Evolutionary conservation across 306 rosid genomes (phyloP), one percentile per base, ranked within the genome.

Genomic region (Vicia faba): DNA sequence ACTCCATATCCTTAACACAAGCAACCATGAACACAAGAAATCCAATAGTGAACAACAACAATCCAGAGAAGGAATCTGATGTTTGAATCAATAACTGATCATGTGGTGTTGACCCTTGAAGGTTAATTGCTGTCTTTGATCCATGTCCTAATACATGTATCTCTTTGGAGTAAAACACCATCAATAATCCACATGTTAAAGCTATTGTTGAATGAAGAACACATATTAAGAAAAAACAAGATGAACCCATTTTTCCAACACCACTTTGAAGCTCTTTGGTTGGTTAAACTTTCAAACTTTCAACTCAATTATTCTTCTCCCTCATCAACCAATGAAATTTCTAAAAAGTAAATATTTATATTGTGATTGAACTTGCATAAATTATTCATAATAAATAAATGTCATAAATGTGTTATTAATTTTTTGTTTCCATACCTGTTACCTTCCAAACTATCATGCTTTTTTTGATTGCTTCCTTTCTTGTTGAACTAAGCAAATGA

Each of bases 61-160:
- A 78, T 5, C 97, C 96, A 10, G 99, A 93, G 72, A 93, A 93
- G 26, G 97, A 93, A 79, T 82, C 89, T 2, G 99, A 84, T 11
- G 97, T 90, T 68, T 20, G 80, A 4, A 93, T 76, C 80, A 93
- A 61, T 25, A 93, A 82, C 71, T 85, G 91, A 73, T 90, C 97
- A 51, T 88, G 84, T 11, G 88, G 90, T 35, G 97, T 90, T 73
- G 99, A 93, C 26, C 97, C 99, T 73, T 81, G 96, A 55, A 90
- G 87, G 83, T 85, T 93, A 2, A 48, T 80, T 33, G 97, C 96
- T 15, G 87, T 84, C 53, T 85, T 89, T 12, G 40, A 43, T 48
- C 98, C 96, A 79, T 84, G 93, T 44, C 95, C 82, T 70, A 92
- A 83, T 25, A 83, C 89, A 56, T 25, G 66, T 23, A 83, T 66